Evolutionary conservation across 1,284 basidiomycete species (phyloP), one percentile per base, ranked within the genome.

Genomic region (Ganoderma lucidum): DNA sequence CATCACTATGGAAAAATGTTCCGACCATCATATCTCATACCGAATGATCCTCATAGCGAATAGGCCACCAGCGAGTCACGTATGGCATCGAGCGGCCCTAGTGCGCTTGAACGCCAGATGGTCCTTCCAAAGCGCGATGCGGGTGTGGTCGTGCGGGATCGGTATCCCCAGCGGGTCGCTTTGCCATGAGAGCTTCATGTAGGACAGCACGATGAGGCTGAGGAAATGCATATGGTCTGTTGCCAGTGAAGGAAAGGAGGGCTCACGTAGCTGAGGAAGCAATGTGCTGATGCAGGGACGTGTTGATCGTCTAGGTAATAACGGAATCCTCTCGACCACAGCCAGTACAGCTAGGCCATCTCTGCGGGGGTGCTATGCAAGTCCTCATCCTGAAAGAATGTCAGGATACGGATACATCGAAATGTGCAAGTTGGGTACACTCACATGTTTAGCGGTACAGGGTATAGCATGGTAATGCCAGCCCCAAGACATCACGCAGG

Each of bases 191-290:
- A 95, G 89, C 76, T 89, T 90, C 75, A 92, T 88, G 81, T 97
- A 97, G 8, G 94, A 87, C 30, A 86, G 90, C 39, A 99, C 94
- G 79, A 96, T 87, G 37, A 96, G 94, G 82, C 99, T 99, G 88
- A 98, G 99, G 86, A 99, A 99, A 85, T 99, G 99, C 28, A 97
- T 96, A 78, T 97, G 98, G 88, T 98, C 97, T 98, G 80, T 37
- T 6, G 35, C 35, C 35, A 3, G 35, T 35, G 35, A 8, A 17
- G 32, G 30, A 62, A 68, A 17, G 89, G 58, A 19, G 23, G 28
- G 23, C 23, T 23, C 23, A 41, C 8, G 35, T 1, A 39, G 68
- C 2, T 9, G 39, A 41, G 2, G 9, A 41, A 41, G 39, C 39
- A 41, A 41, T 41, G 15, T 19, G 89, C 96, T 78, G 75, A 97